phyloP scores from a whole-genome alignment of 345 rosid species.

The Noccaea bulbosa region DNA sequence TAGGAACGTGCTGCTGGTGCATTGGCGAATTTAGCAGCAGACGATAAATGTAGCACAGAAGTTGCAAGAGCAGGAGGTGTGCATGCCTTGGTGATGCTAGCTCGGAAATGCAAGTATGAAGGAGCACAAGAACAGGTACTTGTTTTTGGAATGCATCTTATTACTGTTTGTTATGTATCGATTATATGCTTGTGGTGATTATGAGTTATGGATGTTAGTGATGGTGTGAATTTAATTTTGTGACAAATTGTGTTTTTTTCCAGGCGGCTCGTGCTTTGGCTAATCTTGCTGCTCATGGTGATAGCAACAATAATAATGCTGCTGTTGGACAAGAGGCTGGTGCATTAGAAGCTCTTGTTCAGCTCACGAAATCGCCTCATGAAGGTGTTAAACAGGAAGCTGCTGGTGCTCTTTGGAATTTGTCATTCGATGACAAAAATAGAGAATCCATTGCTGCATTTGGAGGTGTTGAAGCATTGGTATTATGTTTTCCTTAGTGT shows the following conservation, averaged over 20 bases:
- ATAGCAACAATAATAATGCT: slow-evolving; percentile 79
- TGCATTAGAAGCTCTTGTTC: slow-evolving; percentile 85
- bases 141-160: slow-evolving; percentile 2
- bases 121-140: slow-evolving; percentile 80
- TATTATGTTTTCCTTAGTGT: slow-evolving; percentile 34
- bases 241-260: not conserved
- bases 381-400: slow-evolving; percentile 95
- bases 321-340: slow-evolving; percentile 87
- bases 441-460: slow-evolving; percentile 77
- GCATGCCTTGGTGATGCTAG: slow-evolving; percentile 75
- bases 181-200: slow-evolving; percentile 2
- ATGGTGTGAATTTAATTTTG: slow-evolving; percentile 12
- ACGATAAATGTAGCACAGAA: slow-evolving; percentile 74
- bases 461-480: slow-evolving; percentile 88
- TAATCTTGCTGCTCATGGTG: slow-evolving; percentile 95
- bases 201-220: slow-evolving; percentile 7
- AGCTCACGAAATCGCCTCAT: slow-evolving; percentile 73
- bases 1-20: slow-evolving; percentile 93
- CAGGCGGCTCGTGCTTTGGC: slow-evolving; percentile 95
- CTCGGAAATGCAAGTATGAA: slow-evolving; percentile 65
- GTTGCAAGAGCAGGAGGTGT: slow-evolving; percentile 79
- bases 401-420: slow-evolving; percentile 85
- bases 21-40: slow-evolving; percentile 83
- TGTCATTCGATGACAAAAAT: slow-evolving; percentile 72
- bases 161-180: not conserved